Evolutionary conservation across 371 early-diverging fungal genomes (phyloP).

Genomic region (Massospora cicadina): DNA sequence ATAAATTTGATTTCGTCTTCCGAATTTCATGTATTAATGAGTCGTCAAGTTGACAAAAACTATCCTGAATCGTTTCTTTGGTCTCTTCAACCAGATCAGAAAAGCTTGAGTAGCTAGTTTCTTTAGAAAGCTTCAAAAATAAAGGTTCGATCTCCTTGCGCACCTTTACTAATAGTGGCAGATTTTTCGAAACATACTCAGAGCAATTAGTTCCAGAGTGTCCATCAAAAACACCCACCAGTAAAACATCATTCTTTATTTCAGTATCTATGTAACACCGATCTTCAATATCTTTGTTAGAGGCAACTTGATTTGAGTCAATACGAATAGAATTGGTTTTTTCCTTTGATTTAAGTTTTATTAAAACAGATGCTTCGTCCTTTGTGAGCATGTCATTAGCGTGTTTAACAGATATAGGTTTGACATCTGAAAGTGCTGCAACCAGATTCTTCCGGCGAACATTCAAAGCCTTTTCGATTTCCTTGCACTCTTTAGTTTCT

Average conservation of each 20-base stretch:
- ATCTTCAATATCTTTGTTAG: conserved; percentile 37
- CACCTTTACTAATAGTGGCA: conserved; percentile 18
- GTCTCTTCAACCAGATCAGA: conserved; percentile 17
- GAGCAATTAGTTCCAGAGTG: conserved; percentile 35
- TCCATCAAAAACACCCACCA: conserved; percentile 43
- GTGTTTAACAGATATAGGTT: background rate
- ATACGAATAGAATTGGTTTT: background rate
- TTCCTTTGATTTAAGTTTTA: background rate
- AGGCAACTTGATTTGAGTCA: conserved; percentile 28
- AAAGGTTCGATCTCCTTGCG: conserved; percentile 15
- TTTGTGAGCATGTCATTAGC: background rate
- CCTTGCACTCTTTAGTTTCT: background rate
- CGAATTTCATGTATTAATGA: conserved; percentile 24
- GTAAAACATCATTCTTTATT: conserved; percentile 16
- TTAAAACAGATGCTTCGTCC: background rate
- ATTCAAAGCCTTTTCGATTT: background rate
- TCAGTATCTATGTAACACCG: conserved; percentile 17
- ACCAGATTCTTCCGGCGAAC: background rate
- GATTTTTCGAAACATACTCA: conserved; percentile 22
- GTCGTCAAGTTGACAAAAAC: conserved; percentile 32
- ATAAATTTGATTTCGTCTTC: conserved; percentile 20
- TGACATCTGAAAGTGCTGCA: background rate
- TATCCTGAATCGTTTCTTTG: conserved; percentile 20
- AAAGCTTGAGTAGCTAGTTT: background rate
- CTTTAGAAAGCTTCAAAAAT: conserved; percentile 9